A percentile compares a stretch with the other conserved stretches of the same genome.
Evolutionary conservation across 192 early-diverging fungal genomes (phyloP).

Genomic region (Backusella tuberculispora): DNA sequence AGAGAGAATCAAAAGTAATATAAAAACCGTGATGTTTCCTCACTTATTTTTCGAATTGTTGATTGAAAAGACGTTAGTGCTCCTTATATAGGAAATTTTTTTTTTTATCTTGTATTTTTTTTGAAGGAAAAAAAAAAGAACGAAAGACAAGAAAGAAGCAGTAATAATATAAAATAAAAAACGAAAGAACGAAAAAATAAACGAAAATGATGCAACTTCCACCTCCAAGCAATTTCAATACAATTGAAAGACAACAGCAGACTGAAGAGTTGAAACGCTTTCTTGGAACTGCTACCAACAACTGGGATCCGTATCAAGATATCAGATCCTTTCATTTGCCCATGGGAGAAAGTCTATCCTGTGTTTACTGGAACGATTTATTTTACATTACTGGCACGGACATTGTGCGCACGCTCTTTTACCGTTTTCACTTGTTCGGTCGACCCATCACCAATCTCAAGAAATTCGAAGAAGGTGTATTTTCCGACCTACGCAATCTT

Average conservation of each 20-base stretch:
- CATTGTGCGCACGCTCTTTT: constrained; percentile 89
- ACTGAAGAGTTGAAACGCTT: constrained; percentile 59
- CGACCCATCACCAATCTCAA: constrained; percentile 87
- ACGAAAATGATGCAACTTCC: neutral
- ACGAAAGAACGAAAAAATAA: neutral
- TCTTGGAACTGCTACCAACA: constrained; percentile 66
- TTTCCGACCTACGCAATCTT: constrained; percentile 92
- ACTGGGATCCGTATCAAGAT: constrained; percentile 61
- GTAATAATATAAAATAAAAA: neutral
- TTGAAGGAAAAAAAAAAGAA: neutral
- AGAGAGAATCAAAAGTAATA: constrained; percentile 7
- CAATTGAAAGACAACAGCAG: constrained; percentile 30
- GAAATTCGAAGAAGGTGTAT: constrained; percentile 99
- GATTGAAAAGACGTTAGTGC: neutral
- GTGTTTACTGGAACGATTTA: constrained; percentile 90
- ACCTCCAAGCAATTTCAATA: constrained; percentile 34
- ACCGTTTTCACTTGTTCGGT: constrained; percentile 89
- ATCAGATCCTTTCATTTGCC: constrained; percentile 68
- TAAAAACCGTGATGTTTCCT: neutral
- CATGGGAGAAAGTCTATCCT: constrained; percentile 88
- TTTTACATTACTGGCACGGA: constrained; percentile 97
- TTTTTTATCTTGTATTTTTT: neutral
- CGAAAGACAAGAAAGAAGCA: neutral
- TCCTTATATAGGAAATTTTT: constrained; percentile 1
- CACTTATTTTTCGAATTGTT: constrained; percentile 6